Conservation (phyloP, 345 rosid species). For the Lepidium sativum region DNA sequence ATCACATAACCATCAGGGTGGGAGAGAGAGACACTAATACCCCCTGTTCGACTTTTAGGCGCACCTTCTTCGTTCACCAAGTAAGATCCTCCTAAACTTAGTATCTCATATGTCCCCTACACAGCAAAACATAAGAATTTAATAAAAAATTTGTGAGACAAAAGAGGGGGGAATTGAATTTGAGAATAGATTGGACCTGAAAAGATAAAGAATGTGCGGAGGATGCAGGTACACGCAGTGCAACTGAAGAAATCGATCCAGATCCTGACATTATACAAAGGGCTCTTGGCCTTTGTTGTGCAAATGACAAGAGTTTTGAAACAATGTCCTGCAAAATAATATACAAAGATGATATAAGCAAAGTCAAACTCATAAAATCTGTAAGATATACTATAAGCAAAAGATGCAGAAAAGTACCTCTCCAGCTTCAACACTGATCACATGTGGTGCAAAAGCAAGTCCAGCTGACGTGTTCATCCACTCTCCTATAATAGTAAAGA, state of each 20-base stretch:
- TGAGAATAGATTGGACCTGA: slow-evolving; percentile 43
- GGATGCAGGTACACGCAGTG: slow-evolving; percentile 57
- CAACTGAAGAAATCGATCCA: slow-evolving; percentile 65
- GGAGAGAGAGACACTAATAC: slow-evolving; percentile 75
- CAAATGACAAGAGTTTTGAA: slow-evolving; percentile 52
- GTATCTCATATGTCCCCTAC: slow-evolving; percentile 73
- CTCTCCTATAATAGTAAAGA: slow-evolving; percentile 49
- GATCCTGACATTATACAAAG: slow-evolving; percentile 76
- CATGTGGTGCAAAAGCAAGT: slow-evolving; percentile 79
- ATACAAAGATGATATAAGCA: neutral
- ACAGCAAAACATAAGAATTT: neutral
- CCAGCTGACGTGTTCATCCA: slow-evolving; percentile 97
- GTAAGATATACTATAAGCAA: neutral
- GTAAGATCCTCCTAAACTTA: slow-evolving; percentile 84
- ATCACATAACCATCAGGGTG: slow-evolving; percentile 69
- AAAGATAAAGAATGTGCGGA: slow-evolving; percentile 37
- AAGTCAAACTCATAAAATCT: neutral
- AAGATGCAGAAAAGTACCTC: slow-evolving; percentile 40
- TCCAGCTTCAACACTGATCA: slow-evolving; percentile 60
- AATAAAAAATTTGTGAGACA: neutral
- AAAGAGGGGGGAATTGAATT: neutral
- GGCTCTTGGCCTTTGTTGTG: slow-evolving; percentile 87
- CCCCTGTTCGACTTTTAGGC: slow-evolving; percentile 63
- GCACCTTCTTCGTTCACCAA: slow-evolving; percentile 79
- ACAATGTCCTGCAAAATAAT: slow-evolving; percentile 60